Evolutionary conservation across 331 rosid genomes (phyloP).

Genomic region (Malus hybrid): DNA sequence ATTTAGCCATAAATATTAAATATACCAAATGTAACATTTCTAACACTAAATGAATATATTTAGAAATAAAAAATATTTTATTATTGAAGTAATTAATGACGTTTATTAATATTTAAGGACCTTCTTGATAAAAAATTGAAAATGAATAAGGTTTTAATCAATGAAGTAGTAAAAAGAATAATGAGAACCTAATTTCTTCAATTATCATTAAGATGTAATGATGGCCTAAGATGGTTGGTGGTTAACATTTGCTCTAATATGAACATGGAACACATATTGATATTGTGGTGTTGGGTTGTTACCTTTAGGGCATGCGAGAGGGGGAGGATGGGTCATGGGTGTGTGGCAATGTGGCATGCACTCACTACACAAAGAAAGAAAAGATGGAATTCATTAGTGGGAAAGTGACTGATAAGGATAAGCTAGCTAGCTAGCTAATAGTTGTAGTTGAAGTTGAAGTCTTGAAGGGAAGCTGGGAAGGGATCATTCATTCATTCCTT

Average conservation of each 20-base stretch:
- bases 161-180: too few relatives aligned
- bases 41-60: too few relatives aligned
- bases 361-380: background rate
- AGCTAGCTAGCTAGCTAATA: background rate
- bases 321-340: background rate
- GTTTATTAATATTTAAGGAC: too few relatives aligned
- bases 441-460: background rate
- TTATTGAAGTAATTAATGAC: too few relatives aligned
- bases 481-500: background rate
- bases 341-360: background rate
- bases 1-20: too few relatives aligned
- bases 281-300: background rate
- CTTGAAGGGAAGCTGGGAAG: background rate
- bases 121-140: too few relatives aligned
- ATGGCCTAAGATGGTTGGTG: background rate
- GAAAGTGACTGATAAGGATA: background rate
- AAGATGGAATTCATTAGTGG: background rate
- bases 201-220: too few relatives aligned
- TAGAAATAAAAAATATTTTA: too few relatives aligned
- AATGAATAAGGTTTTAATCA: too few relatives aligned
- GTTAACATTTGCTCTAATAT: background rate
- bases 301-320: background rate
- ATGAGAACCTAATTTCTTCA: too few relatives aligned
- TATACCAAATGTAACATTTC: too few relatives aligned
- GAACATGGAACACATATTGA: background rate